These are phyloP conservation scores for Boletellus ananas DNA, from an alignment of 768 basidiomycete species.

Conservation along the genomic window DNA sequence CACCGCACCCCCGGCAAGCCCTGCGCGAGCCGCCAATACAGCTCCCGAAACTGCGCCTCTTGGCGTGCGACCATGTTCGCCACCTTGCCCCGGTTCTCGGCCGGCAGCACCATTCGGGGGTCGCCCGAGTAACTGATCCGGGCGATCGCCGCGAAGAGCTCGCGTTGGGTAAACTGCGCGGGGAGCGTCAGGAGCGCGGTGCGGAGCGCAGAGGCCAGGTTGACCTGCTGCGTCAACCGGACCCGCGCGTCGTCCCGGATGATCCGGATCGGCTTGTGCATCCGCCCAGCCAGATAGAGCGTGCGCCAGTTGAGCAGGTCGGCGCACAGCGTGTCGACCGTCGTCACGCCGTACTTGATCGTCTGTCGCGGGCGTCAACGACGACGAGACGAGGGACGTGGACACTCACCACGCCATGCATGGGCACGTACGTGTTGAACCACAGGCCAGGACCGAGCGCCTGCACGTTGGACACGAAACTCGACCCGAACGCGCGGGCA, in stretches of 20 bases:
- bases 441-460: constrained; percentile 82
- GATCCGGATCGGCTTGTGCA: constrained; percentile 96
- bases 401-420: constrained; percentile 75
- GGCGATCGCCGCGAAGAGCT: constrained; percentile 83
- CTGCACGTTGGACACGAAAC: constrained; percentile 77
- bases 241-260: constrained; percentile 92
- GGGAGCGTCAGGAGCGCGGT: constrained; percentile 88
- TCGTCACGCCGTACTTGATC: constrained; percentile 97
- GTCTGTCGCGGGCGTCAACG: constrained; percentile 42
- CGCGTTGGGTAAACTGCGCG: constrained; percentile 70
- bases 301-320: constrained; percentile 93
- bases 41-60: constrained; percentile 75
- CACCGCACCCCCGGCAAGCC: constrained; percentile 81
- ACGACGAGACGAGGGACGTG: not conserved
- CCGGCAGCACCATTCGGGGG: constrained; percentile 90
- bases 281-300: constrained; percentile 90
- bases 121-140: constrained; percentile 86
- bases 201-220: constrained; percentile 85
- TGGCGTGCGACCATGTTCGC: constrained; percentile 86
- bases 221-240: constrained; percentile 88
- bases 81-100: constrained; percentile 94
- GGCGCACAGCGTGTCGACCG: constrained; percentile 81
- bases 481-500: constrained; percentile 79
- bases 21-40: constrained; percentile 77
- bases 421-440: constrained; percentile 90